Percentiles rank a stretch among this genome's conserved stretches.
Conservation (phyloP, 1,284 basidiomycete genomes). For the Ceratobasidium sp. region DNA sequence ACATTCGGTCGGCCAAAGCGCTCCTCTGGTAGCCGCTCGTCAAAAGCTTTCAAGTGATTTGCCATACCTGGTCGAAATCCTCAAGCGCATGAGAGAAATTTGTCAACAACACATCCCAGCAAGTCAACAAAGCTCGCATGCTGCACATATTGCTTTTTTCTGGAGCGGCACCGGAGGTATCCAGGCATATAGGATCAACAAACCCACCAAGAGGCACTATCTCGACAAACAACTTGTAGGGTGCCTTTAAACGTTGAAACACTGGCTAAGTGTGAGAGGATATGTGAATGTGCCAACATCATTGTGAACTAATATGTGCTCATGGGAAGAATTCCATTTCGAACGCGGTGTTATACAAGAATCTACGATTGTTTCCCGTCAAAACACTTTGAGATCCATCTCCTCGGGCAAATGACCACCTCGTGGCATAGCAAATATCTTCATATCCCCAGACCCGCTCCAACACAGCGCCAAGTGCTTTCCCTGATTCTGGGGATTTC, state of each 20-base stretch:
- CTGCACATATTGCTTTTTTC: not conserved
- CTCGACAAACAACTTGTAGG: not conserved
- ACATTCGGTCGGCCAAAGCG: not conserved
- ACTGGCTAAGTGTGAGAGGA: not conserved
- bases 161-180: not conserved
- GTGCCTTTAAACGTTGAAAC: not conserved
- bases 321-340: too few relatives aligned
- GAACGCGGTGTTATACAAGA: not conserved
- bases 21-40: not conserved
- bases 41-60: not conserved
- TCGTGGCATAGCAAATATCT: not conserved
- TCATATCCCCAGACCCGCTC: constrained; percentile 21
- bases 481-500: not conserved
- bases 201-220: not conserved
- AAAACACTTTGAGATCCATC: not conserved
- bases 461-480: constrained; percentile 16
- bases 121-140: not conserved
- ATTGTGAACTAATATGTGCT: too few relatives aligned
- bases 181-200: not conserved
- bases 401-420: not conserved
- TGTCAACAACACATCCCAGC: not conserved
- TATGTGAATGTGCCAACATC: too few relatives aligned
- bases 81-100: not conserved
- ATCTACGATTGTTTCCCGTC: not conserved
- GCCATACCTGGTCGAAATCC: not conserved